phyloP scores from a whole-genome alignment of 2,329 filamentous ascomycete species.

The Ophiostoma sp. region DNA sequence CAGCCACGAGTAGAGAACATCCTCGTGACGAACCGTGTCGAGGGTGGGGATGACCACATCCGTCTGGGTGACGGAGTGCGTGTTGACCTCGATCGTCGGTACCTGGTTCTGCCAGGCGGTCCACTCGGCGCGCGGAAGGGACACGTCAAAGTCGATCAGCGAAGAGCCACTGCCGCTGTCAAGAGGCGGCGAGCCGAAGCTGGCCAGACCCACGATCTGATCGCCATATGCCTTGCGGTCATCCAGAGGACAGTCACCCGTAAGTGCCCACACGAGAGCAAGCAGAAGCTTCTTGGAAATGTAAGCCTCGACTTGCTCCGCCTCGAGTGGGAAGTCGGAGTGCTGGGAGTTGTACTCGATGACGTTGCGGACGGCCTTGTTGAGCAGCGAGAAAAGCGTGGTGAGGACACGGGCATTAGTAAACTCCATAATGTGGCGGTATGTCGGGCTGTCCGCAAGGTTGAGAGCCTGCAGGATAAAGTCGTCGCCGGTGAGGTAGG shows the following conservation, averaged over 20 bases:
- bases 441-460: slow-evolving; percentile 72
- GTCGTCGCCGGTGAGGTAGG: slow-evolving; percentile 73
- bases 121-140: slow-evolving; percentile 86
- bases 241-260: slow-evolving; percentile 84
- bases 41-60: slow-evolving; percentile 98
- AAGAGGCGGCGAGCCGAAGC: slow-evolving; percentile 79
- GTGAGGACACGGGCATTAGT: slow-evolving; percentile 86
- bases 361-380: slow-evolving; percentile 87
- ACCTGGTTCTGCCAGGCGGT: slow-evolving; percentile 92
- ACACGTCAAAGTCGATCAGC: slow-evolving; percentile 93
- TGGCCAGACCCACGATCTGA: slow-evolving; percentile 76
- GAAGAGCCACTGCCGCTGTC: slow-evolving; percentile 62
- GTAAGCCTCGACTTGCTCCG: slow-evolving; percentile 85
- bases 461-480: slow-evolving; percentile 78
- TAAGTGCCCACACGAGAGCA: slow-evolving; percentile 91
- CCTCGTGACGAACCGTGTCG: slow-evolving; percentile 95
- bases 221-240: slow-evolving; percentile 92
- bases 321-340: slow-evolving; percentile 86
- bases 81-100: slow-evolving; percentile 93
- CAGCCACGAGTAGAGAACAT: slow-evolving; percentile 99
- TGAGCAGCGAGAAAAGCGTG: slow-evolving; percentile 91
- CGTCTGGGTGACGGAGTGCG: slow-evolving; percentile 95
- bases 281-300: slow-evolving; percentile 92
- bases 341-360: slow-evolving; percentile 97
- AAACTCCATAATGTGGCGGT: slow-evolving; percentile 98